Evolutionary conservation across 495 filamentous ascomycete species (phyloP).

Genomic region (Tuber borchii): DNA sequence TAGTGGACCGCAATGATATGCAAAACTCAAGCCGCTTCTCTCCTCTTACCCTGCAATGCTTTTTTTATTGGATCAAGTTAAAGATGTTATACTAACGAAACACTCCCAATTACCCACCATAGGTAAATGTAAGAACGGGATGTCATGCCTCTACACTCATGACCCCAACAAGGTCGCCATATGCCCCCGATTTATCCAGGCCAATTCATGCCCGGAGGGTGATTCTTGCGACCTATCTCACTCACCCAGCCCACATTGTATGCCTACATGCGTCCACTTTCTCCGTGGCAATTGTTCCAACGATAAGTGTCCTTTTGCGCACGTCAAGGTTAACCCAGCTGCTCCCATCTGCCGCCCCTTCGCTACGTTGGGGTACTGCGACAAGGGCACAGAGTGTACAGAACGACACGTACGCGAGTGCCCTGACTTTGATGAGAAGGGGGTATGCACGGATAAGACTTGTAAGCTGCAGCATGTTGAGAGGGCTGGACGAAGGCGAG

Average conservation of each 20-base stretch:
- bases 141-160: slow-evolving; percentile 70
- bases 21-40: slow-evolving; percentile 34
- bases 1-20: slow-evolving; percentile 32
- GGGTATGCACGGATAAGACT: slow-evolving; percentile 70
- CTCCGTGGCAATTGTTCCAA: slow-evolving; percentile 87
- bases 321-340: slow-evolving; percentile 71
- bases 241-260: slow-evolving; percentile 75
- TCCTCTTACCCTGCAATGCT: slow-evolving; percentile 23
- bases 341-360: slow-evolving; percentile 81
- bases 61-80: slow-evolving; percentile 23
- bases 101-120: slow-evolving; percentile 18
- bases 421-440: slow-evolving; percentile 88
- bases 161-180: slow-evolving; percentile 83
- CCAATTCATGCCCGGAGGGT: slow-evolving; percentile 71
- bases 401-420: slow-evolving; percentile 86
- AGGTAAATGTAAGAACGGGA: slow-evolving; percentile 43
- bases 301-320: slow-evolving; percentile 77
- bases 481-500: slow-evolving; percentile 67
- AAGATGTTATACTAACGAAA: slow-evolving; percentile 36
- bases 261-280: slow-evolving; percentile 84
- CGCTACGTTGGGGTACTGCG: slow-evolving; percentile 82
- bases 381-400: slow-evolving; percentile 68
- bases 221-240: slow-evolving; percentile 89
- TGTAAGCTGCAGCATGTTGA: slow-evolving; percentile 85
- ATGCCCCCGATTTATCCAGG: slow-evolving; percentile 78